phyloP scores from a whole-genome alignment of 2,329 filamentous ascomycete species.

The Aspergillus sp. region DNA sequence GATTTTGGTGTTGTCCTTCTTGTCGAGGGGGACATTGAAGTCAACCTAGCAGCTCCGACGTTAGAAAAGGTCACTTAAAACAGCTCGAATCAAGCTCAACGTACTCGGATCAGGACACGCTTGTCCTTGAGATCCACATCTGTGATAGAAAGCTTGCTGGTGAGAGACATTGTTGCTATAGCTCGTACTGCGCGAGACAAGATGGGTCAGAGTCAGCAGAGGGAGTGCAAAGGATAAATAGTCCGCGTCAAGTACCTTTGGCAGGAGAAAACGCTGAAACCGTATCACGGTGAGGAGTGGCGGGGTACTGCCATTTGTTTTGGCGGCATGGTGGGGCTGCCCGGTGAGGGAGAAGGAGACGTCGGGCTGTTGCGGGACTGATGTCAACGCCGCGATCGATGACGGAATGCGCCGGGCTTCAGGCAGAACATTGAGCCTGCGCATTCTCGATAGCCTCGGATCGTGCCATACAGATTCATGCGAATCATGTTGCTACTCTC shows the following conservation, averaged over 20 bases:
- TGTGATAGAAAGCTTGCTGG: slow-evolving; percentile 95
- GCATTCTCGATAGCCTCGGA: slow-evolving; percentile 31
- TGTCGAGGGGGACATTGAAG: slow-evolving; percentile 98
- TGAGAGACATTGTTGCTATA: slow-evolving; percentile 78
- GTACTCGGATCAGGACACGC: slow-evolving; percentile 93
- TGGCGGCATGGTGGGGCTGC: slow-evolving; percentile 26
- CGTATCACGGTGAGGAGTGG: slow-evolving; percentile 31
- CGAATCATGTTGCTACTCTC: background rate
- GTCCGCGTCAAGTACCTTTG: slow-evolving; percentile 14
- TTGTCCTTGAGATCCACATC: slow-evolving; percentile 98
- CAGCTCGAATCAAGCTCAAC: slow-evolving; percentile 42
- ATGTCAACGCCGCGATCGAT: slow-evolving; percentile 38
- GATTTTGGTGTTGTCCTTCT: slow-evolving; percentile 74
- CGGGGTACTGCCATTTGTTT: slow-evolving; percentile 29
- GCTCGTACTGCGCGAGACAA: slow-evolving; percentile 22
- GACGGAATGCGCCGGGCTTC: slow-evolving; percentile 37
- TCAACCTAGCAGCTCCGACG: slow-evolving; percentile 71
- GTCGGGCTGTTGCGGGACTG: slow-evolving; percentile 49
- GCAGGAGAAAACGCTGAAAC: slow-evolving; percentile 20
- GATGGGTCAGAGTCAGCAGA: slow-evolving; percentile 14
- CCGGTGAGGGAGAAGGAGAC: slow-evolving; percentile 34
- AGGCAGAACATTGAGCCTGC: slow-evolving; percentile 25
- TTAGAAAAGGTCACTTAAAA: slow-evolving; percentile 15
- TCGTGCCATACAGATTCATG: slow-evolving; percentile 11
- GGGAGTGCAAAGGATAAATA: slow-evolving; percentile 9